Percentiles rank a stretch among this genome's conserved stretches.
Evolutionary conservation across 2,329 filamentous ascomycete genomes (phyloP).

Genomic region (Cladorrhinum sp.): DNA sequence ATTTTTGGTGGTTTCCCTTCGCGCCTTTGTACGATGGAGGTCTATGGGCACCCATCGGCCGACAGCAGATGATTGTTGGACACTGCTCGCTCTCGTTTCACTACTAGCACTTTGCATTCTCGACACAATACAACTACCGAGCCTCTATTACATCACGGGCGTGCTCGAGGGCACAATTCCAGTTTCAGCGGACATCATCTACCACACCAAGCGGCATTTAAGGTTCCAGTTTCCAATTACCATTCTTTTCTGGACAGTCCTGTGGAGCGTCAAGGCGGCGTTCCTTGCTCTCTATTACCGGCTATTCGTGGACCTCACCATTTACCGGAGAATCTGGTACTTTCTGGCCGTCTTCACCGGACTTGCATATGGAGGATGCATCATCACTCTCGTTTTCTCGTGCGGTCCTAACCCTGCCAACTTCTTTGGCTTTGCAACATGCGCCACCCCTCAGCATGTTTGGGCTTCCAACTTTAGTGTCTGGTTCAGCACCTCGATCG

Average conservation of each 20-base stretch:
- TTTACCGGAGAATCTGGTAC: slow-evolving; percentile 31
- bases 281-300: slow-evolving; percentile 32
- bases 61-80: slow-evolving; percentile 33
- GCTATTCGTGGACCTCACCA: slow-evolving; percentile 28
- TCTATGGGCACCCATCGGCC: slow-evolving; percentile 8
- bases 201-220: slow-evolving; percentile 27
- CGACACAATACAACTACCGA: slow-evolving; percentile 30
- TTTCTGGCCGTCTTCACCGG: slow-evolving; percentile 28
- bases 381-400: slow-evolving; percentile 28
- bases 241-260: slow-evolving; percentile 32
- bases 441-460: slow-evolving; percentile 21
- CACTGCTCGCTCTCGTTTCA: slow-evolving; percentile 30
- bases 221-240: slow-evolving; percentile 30
- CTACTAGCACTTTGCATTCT: slow-evolving; percentile 29
- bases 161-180: slow-evolving; percentile 21
- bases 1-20: slow-evolving; percentile 29
- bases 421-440: slow-evolving; percentile 30
- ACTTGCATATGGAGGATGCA: slow-evolving; percentile 28
- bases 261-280: slow-evolving; percentile 32
- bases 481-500: slow-evolving; percentile 30
- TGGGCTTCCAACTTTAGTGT: slow-evolving; percentile 29
- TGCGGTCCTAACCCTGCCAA: slow-evolving; percentile 28
- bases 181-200: slow-evolving; percentile 22
- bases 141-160: slow-evolving; percentile 28
- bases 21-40: slow-evolving; percentile 30